phyloP scores from a whole-genome alignment of 495 filamentous ascomycete species.

The Hamigera avellanea region DNA sequence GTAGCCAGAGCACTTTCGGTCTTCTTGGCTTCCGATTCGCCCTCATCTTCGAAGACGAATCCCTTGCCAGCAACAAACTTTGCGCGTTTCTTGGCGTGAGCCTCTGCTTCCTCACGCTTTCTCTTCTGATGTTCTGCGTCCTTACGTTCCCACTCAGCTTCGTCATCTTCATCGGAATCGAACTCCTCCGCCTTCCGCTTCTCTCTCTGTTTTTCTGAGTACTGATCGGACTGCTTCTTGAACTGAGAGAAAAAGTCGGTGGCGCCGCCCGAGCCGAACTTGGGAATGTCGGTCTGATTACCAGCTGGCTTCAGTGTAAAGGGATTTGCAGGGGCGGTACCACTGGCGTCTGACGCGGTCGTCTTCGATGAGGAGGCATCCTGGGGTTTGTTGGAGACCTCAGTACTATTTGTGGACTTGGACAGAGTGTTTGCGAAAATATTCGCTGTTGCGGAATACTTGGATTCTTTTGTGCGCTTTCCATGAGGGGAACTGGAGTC shows the following conservation, averaged over 20 bases:
- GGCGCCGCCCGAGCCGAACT: slow-evolving; percentile 16
- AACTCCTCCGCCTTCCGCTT: slow-evolving; percentile 46
- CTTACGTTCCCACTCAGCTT: slow-evolving; percentile 36
- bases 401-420: slow-evolving; percentile 2
- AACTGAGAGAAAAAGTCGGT: slow-evolving; percentile 29
- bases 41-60: slow-evolving; percentile 23
- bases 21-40: slow-evolving; percentile 6
- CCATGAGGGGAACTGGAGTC: slow-evolving; percentile 2
- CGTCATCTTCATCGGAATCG: slow-evolving; percentile 43
- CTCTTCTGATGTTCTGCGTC: slow-evolving; percentile 34
- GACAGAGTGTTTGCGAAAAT: slow-evolving; percentile 35
- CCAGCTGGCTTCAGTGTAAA: slow-evolving; percentile 15
- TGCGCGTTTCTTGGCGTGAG: slow-evolving; percentile 16
- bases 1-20: slow-evolving; percentile 6
- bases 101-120: slow-evolving; percentile 28
- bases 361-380: slow-evolving; percentile 6
- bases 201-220: slow-evolving; percentile 27
- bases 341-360: slow-evolving; percentile 7
- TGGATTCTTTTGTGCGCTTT: slow-evolving; percentile 10
- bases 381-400: not conserved
- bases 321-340: slow-evolving; percentile 11
- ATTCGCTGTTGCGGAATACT: slow-evolving; percentile 21
- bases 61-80: slow-evolving; percentile 33
- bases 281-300: slow-evolving; percentile 16
- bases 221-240: slow-evolving; percentile 21